A percentile compares a stretch with the other conserved stretches of the same genome.
phyloP scores from a whole-genome alignment of 345 rosid genomes.

The Leavenworthia alabamica region DNA sequence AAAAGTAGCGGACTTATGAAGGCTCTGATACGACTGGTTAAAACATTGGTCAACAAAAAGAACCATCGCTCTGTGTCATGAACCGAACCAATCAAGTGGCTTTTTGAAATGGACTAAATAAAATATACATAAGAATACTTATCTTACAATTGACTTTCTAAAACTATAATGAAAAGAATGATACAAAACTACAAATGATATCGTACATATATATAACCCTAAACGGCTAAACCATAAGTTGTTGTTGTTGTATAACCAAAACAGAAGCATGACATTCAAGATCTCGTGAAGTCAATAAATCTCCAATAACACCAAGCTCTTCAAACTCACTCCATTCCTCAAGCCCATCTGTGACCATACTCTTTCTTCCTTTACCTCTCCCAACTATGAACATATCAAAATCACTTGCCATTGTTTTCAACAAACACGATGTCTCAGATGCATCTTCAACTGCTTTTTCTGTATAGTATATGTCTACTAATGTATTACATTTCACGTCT shows the following conservation, averaged over 20 bases:
- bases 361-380: constrained; percentile 24
- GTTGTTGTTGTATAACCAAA: constrained; percentile 32
- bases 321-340: constrained; percentile 35
- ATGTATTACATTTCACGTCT: constrained; percentile 5
- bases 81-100: not conserved
- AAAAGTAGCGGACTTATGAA: too few species aligned
- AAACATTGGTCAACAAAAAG: too few species aligned
- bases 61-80: not conserved
- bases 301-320: constrained; percentile 36
- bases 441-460: constrained; percentile 26
- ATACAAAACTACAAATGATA: constrained; percentile 3
- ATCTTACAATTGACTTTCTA: not conserved
- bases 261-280: constrained; percentile 19
- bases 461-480: not conserved
- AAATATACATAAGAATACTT: not conserved
- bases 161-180: not conserved
- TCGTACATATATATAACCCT: not conserved
- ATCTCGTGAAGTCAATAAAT: constrained; percentile 22
- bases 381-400: constrained; percentile 36
- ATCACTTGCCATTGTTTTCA: constrained; percentile 11
- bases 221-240: constrained; percentile 26
- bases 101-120: not conserved
- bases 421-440: constrained; percentile 19
- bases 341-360: constrained; percentile 25
- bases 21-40: too few species aligned